Base-by-base conservation (phyloP, 116 monocot genomes). In the Zostera marina region DNA sequence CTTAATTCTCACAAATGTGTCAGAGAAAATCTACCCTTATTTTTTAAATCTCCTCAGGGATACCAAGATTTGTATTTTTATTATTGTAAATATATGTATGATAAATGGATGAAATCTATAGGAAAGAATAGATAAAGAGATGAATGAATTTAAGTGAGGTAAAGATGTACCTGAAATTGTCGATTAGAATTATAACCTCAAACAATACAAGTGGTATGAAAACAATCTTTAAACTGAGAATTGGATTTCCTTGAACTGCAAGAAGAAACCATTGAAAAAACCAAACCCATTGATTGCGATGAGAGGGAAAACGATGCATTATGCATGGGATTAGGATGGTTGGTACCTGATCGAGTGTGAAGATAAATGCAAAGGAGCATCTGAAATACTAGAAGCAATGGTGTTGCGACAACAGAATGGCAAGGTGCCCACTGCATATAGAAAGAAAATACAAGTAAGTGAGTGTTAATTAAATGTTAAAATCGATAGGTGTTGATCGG, bases 291-390 rank as follows among this genome's bases (percentile, higher is more conserved):
- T 32, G 32, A 32, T 32, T 32, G 32, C 32, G 32, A 32, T 32
- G 32, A 32, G 32, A 32, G 1, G 32, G 1, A 32, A 32, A 32
- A 32, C 32, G 32, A 17, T 49, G 8, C 47, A 9, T 46, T 14
- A 15, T 43, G 42, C 39, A 56, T 57, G 16, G 47, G 44, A 40
- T 12, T 6, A 15, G 22, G 19, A 3, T 39, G 56, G n/a, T 39
- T 48, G 61, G 64, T 89, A 96, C 96, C 83, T 52, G 62, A 76
- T 20, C 54, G 23, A 48, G 76, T 96, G 47, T 89, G 72, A 25
- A 96, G 89, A 51, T 86, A 78, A 60, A 88, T 74, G 69, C 96
- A 96, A 47, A 96, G 85, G 38, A 96, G 90, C 16, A 96, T 74
- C 70, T 96, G 90, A 60, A 96, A 96, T 41, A 86, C 74, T 66